A percentile compares a stretch with the other conserved stretches of the same genome.
These are phyloP conservation scores for Lactarius akahatsu DNA, from an alignment of 768 basidiomycete species.

Conservation along the genomic window DNA sequence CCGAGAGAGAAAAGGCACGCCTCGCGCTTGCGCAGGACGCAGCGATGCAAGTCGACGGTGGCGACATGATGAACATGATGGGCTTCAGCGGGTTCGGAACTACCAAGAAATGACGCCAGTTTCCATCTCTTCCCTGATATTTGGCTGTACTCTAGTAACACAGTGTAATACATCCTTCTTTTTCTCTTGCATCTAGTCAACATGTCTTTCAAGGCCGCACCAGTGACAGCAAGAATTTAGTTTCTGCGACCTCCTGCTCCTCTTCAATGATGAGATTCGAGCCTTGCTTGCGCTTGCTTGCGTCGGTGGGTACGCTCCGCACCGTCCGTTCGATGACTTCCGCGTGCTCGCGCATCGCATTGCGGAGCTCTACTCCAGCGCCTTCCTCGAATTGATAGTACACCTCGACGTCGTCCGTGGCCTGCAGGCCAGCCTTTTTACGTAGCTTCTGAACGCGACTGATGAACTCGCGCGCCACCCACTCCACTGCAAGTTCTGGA, in stretches of 20 bases:
- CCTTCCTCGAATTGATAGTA: constrained; percentile 81
- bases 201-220: constrained; percentile 46
- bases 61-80: constrained; percentile 81
- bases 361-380: constrained; percentile 58
- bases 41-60: constrained; percentile 46
- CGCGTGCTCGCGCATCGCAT: constrained; percentile 62
- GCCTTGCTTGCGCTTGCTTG: constrained; percentile 50
- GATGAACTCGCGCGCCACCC: constrained; percentile 84
- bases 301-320: constrained; percentile 64
- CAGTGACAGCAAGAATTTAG: constrained; percentile 71
- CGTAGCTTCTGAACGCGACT: constrained; percentile 93
- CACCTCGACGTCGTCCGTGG: constrained; percentile 90
- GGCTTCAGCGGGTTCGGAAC: constrained; percentile 90
- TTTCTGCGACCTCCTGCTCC: constrained; percentile 82
- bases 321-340: constrained; percentile 74
- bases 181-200: constrained; percentile 7
- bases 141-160: constrained; percentile 35
- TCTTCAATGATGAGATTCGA: constrained; percentile 69
- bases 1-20: constrained; percentile 69
- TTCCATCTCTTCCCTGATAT: constrained; percentile 9
- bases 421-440: constrained; percentile 93
- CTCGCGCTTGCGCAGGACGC: constrained; percentile 59
- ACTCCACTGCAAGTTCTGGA: constrained; percentile 82
- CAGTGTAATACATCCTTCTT: constrained; percentile 36
- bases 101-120: constrained; percentile 62